Percentiles rank a stretch among this genome's conserved stretches.
Evolutionary conservation across 306 rosid genomes (phyloP).

Genomic region (Cucumis melo): DNA sequence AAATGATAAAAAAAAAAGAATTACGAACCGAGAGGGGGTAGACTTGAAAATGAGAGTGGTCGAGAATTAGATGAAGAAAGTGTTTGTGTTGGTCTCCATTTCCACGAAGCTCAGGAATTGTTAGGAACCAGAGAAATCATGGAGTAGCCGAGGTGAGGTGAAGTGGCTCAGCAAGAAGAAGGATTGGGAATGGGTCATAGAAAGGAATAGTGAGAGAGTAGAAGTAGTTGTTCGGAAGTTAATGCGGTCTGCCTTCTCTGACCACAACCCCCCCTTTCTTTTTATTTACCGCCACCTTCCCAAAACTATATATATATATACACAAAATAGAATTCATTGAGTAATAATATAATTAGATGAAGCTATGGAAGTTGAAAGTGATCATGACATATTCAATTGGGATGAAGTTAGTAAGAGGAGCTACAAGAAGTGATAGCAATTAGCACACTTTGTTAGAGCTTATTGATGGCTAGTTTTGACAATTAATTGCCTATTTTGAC

Average conservation of each 20-base stretch:
- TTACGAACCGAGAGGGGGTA: constrained; percentile 5
- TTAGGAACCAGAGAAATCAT: not conserved
- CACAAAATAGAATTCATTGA: too few species aligned
- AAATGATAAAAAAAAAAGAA: not conserved
- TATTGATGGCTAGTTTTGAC: too few species aligned
- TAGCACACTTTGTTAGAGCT: too few species aligned
- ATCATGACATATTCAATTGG: too few species aligned
- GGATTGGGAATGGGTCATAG: not conserved
- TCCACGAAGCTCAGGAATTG: not conserved
- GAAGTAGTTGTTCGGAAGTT: not conserved
- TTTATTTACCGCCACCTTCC: not conserved
- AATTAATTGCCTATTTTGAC: too few species aligned
- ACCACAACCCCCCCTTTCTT: not conserved
- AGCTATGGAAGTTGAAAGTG: too few species aligned
- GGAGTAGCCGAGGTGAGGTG: not conserved
- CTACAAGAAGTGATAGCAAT: too few species aligned
- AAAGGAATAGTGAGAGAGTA: not conserved
- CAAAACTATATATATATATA: too few species aligned
- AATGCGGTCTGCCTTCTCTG: not conserved
- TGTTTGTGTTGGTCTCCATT: not conserved
- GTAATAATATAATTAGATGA: too few species aligned
- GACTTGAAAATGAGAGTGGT: not conserved
- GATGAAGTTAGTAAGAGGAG: too few species aligned
- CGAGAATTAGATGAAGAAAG: not conserved
- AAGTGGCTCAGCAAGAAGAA: not conserved